Evolutionary conservation across 306 rosid genomes (phyloP), one percentile per base, ranked within the genome.

Genomic region (Medicago truncatula): DNA sequence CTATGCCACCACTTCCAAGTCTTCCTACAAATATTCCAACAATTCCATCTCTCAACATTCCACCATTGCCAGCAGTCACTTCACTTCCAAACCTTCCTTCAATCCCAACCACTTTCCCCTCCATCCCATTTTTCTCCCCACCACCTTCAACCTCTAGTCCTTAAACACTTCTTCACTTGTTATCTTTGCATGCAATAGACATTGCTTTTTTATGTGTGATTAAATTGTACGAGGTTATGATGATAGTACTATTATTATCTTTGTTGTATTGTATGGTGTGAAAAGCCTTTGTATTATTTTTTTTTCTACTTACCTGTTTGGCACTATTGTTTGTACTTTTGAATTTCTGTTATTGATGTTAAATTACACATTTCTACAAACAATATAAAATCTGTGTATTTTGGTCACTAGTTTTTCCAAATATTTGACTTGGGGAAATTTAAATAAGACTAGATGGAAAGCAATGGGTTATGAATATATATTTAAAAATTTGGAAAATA

Each of bases 71-170:
- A 14, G 12, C 70, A 0, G 17, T 2, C 78, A 40, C 28, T 67
- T 67, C 71, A 43, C 36, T 67, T 20, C 71, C 71, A 18, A 67
- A 67, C 18, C 3, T 67, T 18, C 71, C 83, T 8, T 62, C 71
- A 21, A 74, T 78, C 11, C 86, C 83, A 39, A 83, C 62, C 16
- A 74, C 57, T 16, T 15, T 75, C 15, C 76, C 84, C 3, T 38
- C 82, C 49, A 38, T 79, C 72, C 69, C 87, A n/a, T 76, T 84
- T 75, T 3, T 84, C 74, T 59, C 87, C 17, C 70, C 82, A 49
- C 87, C 84, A 41, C 87, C 85, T 53, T 25, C 67, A 23, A 75
- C 86, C 38, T 38, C 78, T 14, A 79, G 15, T 73, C 87, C 84
- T 25, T 83, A 34, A 83, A 54, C 23, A 41, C 74, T n/a, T 36